A percentile compares a stretch with the other conserved stretches of the same genome.
Conservation (phyloP, 2,329 filamentous ascomycete species). For the Talaromyces sp. region DNA sequence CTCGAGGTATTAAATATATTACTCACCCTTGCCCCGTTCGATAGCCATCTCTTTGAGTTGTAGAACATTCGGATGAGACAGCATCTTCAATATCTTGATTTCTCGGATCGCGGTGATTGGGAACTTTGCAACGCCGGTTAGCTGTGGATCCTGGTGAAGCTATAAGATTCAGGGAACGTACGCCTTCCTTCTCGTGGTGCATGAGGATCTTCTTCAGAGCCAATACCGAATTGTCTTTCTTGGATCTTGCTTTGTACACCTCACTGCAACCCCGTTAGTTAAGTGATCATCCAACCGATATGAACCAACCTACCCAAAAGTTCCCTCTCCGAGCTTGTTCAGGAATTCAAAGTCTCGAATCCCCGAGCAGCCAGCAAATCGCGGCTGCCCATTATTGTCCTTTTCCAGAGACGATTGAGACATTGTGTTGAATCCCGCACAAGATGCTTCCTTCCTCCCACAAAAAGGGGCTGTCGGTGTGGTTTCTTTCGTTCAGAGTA, state of each 20-base stretch:
- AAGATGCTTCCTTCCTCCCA: not conserved
- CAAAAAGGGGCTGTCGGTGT: too few species aligned
- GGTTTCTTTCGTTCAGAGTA: too few species aligned
- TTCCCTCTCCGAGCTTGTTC: slow-evolving; percentile 80
- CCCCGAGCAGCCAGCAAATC: slow-evolving; percentile 79
- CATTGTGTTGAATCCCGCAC: slow-evolving; percentile 30
- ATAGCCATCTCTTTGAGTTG: slow-evolving; percentile 94
- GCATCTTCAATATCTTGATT: slow-evolving; percentile 93
- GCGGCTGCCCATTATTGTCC: slow-evolving; percentile 51
- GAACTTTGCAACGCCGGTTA: slow-evolving; percentile 57
- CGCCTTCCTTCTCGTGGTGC: slow-evolving; percentile 98
- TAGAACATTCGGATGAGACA: slow-evolving; percentile 89
- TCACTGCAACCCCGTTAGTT: slow-evolving; percentile 58
- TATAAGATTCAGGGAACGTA: slow-evolving; percentile 43
- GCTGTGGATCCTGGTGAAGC: not conserved
- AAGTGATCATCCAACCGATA: too few species aligned
- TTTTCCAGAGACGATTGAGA: slow-evolving; percentile 49
- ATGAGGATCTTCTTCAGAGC: slow-evolving; percentile 98
- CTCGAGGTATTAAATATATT: too few species aligned
- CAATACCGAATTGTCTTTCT: slow-evolving; percentile 72
- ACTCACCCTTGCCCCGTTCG: slow-evolving; percentile 67
- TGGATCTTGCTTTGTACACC: slow-evolving; percentile 85
- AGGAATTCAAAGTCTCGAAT: slow-evolving; percentile 46
- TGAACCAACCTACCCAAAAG: slow-evolving; percentile 72
- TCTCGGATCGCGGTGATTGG: slow-evolving; percentile 97